Base-by-base conservation (phyloP, 1,139 yeast genomes). In the Debaryomyces fabryi region DNA sequence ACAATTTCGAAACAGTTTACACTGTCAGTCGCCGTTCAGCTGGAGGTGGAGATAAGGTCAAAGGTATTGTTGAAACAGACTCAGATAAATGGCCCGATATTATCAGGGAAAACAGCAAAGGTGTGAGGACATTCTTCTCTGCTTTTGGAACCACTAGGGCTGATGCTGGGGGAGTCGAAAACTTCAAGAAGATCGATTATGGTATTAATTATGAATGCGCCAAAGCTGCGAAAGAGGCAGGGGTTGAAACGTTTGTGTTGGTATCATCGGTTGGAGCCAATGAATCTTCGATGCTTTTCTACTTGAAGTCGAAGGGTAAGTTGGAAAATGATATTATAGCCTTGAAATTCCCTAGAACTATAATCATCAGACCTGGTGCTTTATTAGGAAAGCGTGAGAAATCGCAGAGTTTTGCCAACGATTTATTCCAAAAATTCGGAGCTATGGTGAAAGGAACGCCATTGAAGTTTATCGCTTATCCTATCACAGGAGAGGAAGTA, bases 101-200 rank as follows among this genome's bases (percentile, higher is more conserved):
- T 9, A 62, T 71, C 39, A 30, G 13, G 29, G 53, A 42, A 35
- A 55, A 47, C 5, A 55, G 55, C 16, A 51, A 56, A 21, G 46
- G 47, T 47, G 65, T 33, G 33, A 63, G 63, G 25, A 63, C 73
- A 0, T 73, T 81, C 49, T 78, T 85, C 53, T 79, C 88, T 1
- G 82, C 84, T 0, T 78, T 89, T 57, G 96, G 91, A n/a, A 86
- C 96, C 13, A 88, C 96, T 1, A 74, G 78, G 46, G 84, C 79
- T 1, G 74, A 69, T 15, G 96, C 91, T 3, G 93, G 93, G n/a
- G 71, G 82, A 3, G 47, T 52, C 12, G 87, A 79, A 24, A 77
- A 81, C 20, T 91, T 88, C 66, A 74, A 76, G 53, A 72, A 74
- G 54, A 83, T 88, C 52, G 96, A 89, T 59, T 79, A 83, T 57